phyloP scores from a whole-genome alignment of 176 grass and related monocot species.

The Rhynchospora tenuis region DNA sequence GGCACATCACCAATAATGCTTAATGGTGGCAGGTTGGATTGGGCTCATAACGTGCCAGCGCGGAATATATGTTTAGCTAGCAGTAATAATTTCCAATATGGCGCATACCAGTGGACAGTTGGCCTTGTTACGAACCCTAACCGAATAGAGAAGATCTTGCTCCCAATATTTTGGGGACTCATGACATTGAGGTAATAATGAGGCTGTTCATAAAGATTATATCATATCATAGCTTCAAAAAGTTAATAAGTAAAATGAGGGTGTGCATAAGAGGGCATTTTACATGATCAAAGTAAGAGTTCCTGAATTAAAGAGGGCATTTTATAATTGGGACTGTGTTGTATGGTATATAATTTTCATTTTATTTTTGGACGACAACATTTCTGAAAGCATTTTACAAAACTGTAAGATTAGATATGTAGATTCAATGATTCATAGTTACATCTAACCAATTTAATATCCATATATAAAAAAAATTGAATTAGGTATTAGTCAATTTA shows the following conservation, averaged over 20 bases:
- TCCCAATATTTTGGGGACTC: slow-evolving; percentile 95
- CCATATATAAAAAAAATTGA: not conserved
- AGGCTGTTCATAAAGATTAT: not conserved
- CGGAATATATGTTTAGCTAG: slow-evolving; percentile 36
- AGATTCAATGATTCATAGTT: not conserved
- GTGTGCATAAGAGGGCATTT: not conserved
- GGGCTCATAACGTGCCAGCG: slow-evolving; percentile 43
- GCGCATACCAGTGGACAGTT: slow-evolving; percentile 81
- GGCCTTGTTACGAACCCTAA: slow-evolving; percentile 61
- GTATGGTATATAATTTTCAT: too few relatives aligned
- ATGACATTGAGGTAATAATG: slow-evolving; percentile 67
- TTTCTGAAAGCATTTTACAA: too few relatives aligned
- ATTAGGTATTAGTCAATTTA: too few relatives aligned
- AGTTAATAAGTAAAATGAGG: not conserved
- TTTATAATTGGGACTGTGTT: not conserved
- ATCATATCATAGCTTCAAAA: not conserved
- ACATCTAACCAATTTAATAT: not conserved
- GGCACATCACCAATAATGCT: not conserved
- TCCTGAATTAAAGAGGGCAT: not conserved
- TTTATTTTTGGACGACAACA: too few relatives aligned
- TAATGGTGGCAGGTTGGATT: slow-evolving; percentile 33
- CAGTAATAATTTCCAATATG: slow-evolving; percentile 61
- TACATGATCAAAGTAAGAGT: not conserved
- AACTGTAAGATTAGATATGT: not conserved
- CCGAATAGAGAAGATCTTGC: slow-evolving; percentile 73